Conservation (phyloP, 2,329 filamentous ascomycete genomes). For the Elsinoe necatrix region DNA sequence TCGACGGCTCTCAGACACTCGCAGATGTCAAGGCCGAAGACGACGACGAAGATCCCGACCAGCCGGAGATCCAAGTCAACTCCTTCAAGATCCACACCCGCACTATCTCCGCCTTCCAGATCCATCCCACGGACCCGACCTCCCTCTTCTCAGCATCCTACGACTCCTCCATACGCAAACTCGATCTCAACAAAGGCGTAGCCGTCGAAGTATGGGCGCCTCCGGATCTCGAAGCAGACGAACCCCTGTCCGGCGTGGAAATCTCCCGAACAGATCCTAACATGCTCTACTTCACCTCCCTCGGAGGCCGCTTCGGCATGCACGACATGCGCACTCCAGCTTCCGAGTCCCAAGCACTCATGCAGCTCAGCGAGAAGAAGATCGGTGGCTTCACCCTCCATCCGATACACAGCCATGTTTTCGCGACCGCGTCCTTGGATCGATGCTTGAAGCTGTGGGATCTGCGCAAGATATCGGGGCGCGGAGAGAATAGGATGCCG, state of each 20-base stretch:
- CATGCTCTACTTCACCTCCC: constrained; percentile 75
- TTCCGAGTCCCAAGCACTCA: constrained; percentile 52
- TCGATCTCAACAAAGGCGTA: constrained; percentile 72
- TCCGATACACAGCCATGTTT: constrained; percentile 67
- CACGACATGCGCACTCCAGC: constrained; percentile 62
- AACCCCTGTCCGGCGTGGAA: constrained; percentile 77
- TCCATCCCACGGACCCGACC: constrained; percentile 64
- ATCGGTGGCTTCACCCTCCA: constrained; percentile 89
- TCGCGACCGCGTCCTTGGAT: constrained; percentile 85
- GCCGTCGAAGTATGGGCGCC: constrained; percentile 78
- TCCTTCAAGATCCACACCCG: constrained; percentile 84
- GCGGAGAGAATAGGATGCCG: constrained; percentile 52
- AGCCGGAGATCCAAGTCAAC: constrained; percentile 68
- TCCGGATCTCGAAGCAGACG: constrained; percentile 56
- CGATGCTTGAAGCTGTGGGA: constrained; percentile 91
- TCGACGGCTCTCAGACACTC: constrained; percentile 70
- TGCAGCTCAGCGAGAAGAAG: constrained; percentile 79
- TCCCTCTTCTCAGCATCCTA: constrained; percentile 80
- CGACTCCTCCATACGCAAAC: constrained; percentile 79
- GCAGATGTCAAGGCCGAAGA: constrained; percentile 36
- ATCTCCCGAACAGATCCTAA: constrained; percentile 64
- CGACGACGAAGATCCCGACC: constrained; percentile 58
- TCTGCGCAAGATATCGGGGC: constrained; percentile 64
- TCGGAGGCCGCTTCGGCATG: constrained; percentile 70
- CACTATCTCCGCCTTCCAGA: constrained; percentile 78